Evolutionary conservation across 2,329 filamentous ascomycete genomes (phyloP).

Genomic region (Escovopsis sp.): DNA sequence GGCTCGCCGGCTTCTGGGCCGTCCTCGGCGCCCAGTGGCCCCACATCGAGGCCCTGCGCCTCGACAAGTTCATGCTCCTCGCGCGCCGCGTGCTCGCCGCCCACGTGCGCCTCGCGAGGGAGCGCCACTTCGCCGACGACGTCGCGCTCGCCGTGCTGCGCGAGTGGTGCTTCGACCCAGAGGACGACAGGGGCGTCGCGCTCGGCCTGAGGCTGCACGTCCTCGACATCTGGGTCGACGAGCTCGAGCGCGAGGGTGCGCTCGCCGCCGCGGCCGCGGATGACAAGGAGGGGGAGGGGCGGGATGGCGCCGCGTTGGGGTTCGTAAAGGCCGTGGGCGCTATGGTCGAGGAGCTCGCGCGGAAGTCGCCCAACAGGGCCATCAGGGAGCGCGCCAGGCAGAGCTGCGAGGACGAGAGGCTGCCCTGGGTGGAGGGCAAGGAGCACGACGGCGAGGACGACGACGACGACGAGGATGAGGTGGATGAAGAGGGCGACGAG

Average conservation of each 20-base stretch:
- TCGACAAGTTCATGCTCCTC: constrained; percentile 88
- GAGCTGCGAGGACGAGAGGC: constrained; percentile 56
- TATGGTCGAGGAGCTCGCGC: constrained; percentile 41
- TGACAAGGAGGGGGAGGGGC: constrained; percentile 9
- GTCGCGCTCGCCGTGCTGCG: constrained; percentile 14
- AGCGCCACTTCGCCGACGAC: constrained; percentile 21
- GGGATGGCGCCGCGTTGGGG: constrained; percentile 16
- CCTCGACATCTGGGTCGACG: constrained; percentile 83
- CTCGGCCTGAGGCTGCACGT: constrained; percentile 79
- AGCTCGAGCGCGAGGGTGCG: constrained; percentile 58
- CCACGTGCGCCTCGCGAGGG: constrained; percentile 37
- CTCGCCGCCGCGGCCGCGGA: constrained; percentile 17
- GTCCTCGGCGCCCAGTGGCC: constrained; percentile 58
- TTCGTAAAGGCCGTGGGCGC: constrained; percentile 39
- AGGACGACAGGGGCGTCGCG: constrained; percentile 43
- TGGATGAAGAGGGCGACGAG: constrained; percentile 18
- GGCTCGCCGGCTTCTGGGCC: constrained; percentile 55
- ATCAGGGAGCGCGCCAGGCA: constrained; percentile 58
- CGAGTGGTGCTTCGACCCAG: constrained; percentile 20
- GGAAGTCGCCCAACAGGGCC: constrained; percentile 48
- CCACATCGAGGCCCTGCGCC: constrained; percentile 58
- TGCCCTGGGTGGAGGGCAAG: constrained; percentile 40
- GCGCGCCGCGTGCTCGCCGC: constrained; percentile 65
- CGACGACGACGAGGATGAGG: constrained; percentile 25
- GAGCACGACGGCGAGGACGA: constrained; percentile 21